phyloP scores from a whole-genome alignment of 202 grass and related monocot genomes.

The Schoenoplectus tabernaemontani region DNA sequence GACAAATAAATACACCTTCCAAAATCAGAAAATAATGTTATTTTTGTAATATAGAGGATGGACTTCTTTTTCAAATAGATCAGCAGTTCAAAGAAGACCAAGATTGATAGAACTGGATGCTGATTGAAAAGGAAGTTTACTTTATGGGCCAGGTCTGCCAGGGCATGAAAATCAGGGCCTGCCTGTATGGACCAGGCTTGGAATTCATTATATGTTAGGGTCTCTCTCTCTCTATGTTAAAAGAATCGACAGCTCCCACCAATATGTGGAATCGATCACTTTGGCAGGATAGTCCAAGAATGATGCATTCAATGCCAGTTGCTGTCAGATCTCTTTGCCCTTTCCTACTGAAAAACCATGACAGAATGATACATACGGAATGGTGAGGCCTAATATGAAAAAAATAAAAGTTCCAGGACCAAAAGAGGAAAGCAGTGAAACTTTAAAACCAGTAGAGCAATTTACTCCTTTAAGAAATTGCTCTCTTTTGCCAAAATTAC shows the following conservation, averaged over 20 bases:
- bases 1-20: not conserved
- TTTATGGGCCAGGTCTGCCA: too few species aligned
- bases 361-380: too few species aligned
- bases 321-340: too few species aligned
- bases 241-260: not conserved
- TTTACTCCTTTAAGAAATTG: not conserved
- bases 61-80: not conserved
- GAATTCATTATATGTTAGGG: too few species aligned
- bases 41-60: not conserved
- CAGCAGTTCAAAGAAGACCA: not conserved
- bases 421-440: not conserved
- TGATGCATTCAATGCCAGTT: not conserved
- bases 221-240: not conserved
- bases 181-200: too few species aligned
- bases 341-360: too few species aligned
- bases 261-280: not conserved
- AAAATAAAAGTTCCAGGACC: not conserved
- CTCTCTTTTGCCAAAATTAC: not conserved
- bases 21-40: not conserved
- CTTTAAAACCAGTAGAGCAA: not conserved
- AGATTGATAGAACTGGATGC: not conserved
- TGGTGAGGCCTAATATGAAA: too few species aligned
- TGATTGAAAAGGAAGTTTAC: not conserved
- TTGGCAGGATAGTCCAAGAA: not conserved
- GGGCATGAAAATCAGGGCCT: too few species aligned